Evolutionary conservation across 2,329 filamentous ascomycete genomes (phyloP), one percentile per base, ranked within the genome.

Genomic region (Mariannaea sp.): DNA sequence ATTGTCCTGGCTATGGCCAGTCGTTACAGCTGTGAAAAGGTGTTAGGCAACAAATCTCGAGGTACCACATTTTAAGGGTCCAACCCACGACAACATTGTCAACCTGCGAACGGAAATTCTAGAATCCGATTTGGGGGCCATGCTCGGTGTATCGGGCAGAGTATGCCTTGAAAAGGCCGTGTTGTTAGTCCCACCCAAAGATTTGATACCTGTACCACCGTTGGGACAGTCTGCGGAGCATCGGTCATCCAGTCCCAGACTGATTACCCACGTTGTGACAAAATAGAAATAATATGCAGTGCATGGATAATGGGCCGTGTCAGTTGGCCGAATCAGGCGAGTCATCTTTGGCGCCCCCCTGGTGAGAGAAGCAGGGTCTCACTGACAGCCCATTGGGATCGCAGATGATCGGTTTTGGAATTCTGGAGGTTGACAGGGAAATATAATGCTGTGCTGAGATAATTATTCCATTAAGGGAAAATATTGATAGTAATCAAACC

Each of bases 361-460:
- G 33, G 29, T 24, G 41, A 45, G 4, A 8, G 13, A 42, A 26
- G 27, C 38, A 43, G 24, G 39, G 44, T 22, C 17, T 24, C 8
- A 32, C 43, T 29, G 32, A 32, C 44, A 27, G 50, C 50, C 39
- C 49, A 48, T 48, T 44, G 44, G 44, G 50, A 53, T 49, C 50
- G 40, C 17, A 41, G 50, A 48, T 33, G 38, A 53, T 49, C 50
- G 44, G 44, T 5, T 44, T 29, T 38, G 29, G 44, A 44, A 44
- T 53, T 20, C 36, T n/a, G n/a, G n/a, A n/a, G n/a, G n/a, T n/a
- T n/a, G n/a, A n/a, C n/a, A n/a, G n/a, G n/a, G n/a, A n/a, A n/a
- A n/a, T n/a, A n/a, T n/a, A n/a, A n/a, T n/a, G n/a, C n/a, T n/a
- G n/a, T n/a, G n/a, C n/a, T n/a, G n/a, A n/a, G n/a, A n/a, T n/a